Conservation (phyloP, 768 basidiomycete species). For the Amanita jacksonii region DNA sequence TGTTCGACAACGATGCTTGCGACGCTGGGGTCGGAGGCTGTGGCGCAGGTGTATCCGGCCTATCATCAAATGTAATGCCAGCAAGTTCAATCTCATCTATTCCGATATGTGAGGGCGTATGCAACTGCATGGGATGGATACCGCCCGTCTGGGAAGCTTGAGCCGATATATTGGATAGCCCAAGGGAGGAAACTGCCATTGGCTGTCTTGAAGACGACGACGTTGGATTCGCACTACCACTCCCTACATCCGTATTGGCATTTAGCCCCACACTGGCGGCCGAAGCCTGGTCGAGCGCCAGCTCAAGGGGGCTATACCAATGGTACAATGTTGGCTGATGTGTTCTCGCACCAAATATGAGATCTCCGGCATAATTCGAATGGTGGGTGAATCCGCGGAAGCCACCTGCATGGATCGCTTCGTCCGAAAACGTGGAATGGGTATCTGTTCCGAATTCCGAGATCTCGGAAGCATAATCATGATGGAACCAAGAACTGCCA, state of each 20-base stretch:
- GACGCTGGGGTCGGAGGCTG: slow-evolving; percentile 4
- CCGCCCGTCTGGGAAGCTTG: slow-evolving; percentile 15
- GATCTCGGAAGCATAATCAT: slow-evolving; percentile 57
- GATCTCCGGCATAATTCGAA: slow-evolving; percentile 74
- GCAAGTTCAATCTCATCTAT: slow-evolving; percentile 70
- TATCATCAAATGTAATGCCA: slow-evolving; percentile 62
- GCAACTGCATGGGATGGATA: slow-evolving; percentile 55
- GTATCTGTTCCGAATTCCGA: slow-evolving; percentile 61
- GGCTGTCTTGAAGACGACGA: not conserved
- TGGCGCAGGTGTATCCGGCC: slow-evolving; percentile 9
- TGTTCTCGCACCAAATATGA: slow-evolving; percentile 70
- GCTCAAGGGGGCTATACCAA: slow-evolving; percentile 20
- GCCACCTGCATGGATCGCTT: slow-evolving; percentile 37
- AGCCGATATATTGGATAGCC: slow-evolving; percentile 14
- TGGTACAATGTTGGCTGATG: slow-evolving; percentile 41
- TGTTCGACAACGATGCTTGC: not conserved
- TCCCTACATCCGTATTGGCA: not conserved
- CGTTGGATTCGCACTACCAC: slow-evolving; percentile 4
- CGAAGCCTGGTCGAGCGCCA: slow-evolving; percentile 14
- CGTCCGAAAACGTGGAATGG: slow-evolving; percentile 68
- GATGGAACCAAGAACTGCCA: slow-evolving; percentile 17
- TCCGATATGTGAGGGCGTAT: slow-evolving; percentile 44
- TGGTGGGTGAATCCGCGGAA: slow-evolving; percentile 77
- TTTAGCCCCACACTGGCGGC: slow-evolving; percentile 3
- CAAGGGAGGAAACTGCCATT: slow-evolving; percentile 11